phyloP scores from a whole-genome alignment of 2,329 filamentous ascomycete genomes.

The Tothia fuscella region DNA sequence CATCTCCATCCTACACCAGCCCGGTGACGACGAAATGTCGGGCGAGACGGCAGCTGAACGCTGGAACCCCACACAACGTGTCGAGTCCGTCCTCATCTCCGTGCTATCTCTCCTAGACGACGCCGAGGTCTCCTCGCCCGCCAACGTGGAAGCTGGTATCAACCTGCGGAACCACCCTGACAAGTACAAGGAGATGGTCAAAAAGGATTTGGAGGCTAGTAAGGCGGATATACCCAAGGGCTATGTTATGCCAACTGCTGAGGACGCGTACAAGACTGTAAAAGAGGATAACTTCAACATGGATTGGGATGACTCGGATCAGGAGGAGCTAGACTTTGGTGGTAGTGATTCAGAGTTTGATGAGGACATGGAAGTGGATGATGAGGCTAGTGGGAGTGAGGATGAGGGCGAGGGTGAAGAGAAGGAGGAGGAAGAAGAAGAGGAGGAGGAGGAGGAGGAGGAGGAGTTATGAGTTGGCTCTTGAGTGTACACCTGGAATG shows the following conservation, averaged over 20 bases:
- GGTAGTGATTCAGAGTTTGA: constrained; percentile 42
- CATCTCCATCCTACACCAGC: constrained; percentile 90
- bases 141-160: constrained; percentile 87
- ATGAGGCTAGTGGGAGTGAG: constrained; percentile 50
- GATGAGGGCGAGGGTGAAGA: constrained; percentile 45
- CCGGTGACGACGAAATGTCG: constrained; percentile 85
- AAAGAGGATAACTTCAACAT: constrained; percentile 47
- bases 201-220: constrained; percentile 57
- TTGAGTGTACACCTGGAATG: too few relatives aligned
- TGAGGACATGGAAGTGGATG: constrained; percentile 44
- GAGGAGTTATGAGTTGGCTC: too few relatives aligned
- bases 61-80: constrained; percentile 88
- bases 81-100: constrained; percentile 87
- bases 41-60: constrained; percentile 83
- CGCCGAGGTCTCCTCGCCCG: constrained; percentile 83
- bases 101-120: constrained; percentile 87
- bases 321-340: constrained; percentile 51
- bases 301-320: constrained; percentile 36
- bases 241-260: constrained; percentile 68
- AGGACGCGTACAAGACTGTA: constrained; percentile 57
- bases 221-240: constrained; percentile 68
- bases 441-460: too few relatives aligned
- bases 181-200: constrained; percentile 58
- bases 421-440: constrained; percentile 43
- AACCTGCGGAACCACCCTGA: constrained; percentile 64